Evolutionary conservation across 2,329 filamentous ascomycete species (phyloP).

Genomic region (Orbilia oligospora): DNA sequence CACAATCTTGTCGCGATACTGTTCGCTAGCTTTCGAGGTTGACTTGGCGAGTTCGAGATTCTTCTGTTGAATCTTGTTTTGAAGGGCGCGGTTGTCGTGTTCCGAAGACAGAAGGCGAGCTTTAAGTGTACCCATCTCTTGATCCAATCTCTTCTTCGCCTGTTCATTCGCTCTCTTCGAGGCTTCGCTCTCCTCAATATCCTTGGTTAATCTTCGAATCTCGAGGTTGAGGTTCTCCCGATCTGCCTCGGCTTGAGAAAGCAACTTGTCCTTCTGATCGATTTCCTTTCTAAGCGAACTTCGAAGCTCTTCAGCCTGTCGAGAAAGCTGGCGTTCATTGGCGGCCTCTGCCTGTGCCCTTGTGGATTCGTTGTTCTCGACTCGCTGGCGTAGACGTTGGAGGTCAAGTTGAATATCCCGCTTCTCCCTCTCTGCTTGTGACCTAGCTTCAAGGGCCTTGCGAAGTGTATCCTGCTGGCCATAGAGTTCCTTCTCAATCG

Average conservation of each 20-base stretch:
- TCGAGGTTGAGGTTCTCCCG: slow-evolving; percentile 81
- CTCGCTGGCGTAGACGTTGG: slow-evolving; percentile 83
- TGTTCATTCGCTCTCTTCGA: slow-evolving; percentile 81
- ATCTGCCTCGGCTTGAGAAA: slow-evolving; percentile 85
- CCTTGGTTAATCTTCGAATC: slow-evolving; percentile 86
- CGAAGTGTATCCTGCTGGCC: slow-evolving; percentile 92
- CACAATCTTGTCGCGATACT: slow-evolving; percentile 81
- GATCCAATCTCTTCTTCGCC: slow-evolving; percentile 76
- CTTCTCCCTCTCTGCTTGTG: slow-evolving; percentile 85
- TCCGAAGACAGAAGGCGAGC: slow-evolving; percentile 91
- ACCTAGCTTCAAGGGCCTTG: slow-evolving; percentile 84
- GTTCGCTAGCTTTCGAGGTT: slow-evolving; percentile 86
- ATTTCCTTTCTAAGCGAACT: slow-evolving; percentile 83
- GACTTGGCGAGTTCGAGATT: slow-evolving; percentile 95
- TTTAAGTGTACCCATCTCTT: slow-evolving; percentile 90
- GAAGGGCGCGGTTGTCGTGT: slow-evolving; percentile 93
- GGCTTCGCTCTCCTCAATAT: slow-evolving; percentile 86
- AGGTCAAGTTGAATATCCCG: slow-evolving; percentile 91
- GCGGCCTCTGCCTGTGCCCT: slow-evolving; percentile 84
- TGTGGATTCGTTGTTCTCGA: slow-evolving; percentile 86
- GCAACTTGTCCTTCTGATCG: slow-evolving; percentile 80
- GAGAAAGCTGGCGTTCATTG: slow-evolving; percentile 83
- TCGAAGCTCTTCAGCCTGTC: slow-evolving; percentile 84
- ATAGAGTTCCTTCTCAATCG: slow-evolving; percentile 97
- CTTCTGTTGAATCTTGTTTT: slow-evolving; percentile 98